Percentiles rank a stretch among this genome's conserved stretches.
Evolutionary conservation across 306 rosid species (phyloP).

Genomic region (Corylus avellana): DNA sequence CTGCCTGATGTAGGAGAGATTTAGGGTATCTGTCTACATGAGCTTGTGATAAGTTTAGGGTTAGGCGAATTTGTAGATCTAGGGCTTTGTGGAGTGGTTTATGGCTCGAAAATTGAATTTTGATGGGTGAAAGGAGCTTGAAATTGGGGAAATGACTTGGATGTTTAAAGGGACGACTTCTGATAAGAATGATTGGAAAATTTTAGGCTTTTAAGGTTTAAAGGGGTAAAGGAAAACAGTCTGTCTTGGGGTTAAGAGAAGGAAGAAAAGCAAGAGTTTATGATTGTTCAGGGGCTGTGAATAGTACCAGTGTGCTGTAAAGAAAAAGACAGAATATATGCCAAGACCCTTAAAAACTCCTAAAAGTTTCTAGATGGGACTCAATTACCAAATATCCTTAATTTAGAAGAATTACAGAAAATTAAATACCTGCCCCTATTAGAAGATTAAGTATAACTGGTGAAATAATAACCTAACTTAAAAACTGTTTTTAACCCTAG

Average conservation of each 20-base stretch:
- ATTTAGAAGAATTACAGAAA: too few relatives aligned
- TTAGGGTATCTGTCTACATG: neutral
- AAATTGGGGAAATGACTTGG: neutral
- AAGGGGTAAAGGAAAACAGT: neutral
- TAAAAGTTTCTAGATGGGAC: too few relatives aligned
- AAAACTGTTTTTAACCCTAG: too few relatives aligned
- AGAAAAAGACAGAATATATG: neutral
- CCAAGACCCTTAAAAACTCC: too few relatives aligned
- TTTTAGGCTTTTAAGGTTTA: neutral
- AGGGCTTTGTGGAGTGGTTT: neutral
- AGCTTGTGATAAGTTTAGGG: neutral
- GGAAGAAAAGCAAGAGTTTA: neutral
- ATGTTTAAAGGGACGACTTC: neutral
- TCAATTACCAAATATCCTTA: neutral
- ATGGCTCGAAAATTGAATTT: neutral
- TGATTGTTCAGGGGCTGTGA: neutral
- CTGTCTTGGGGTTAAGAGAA: neutral
- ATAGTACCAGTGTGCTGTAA: neutral
- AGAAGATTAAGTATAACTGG: too few relatives aligned
- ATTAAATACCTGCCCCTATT: too few relatives aligned
- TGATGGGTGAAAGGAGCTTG: neutral
- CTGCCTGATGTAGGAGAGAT: neutral
- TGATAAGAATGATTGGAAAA: neutral
- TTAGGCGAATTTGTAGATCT: neutral
- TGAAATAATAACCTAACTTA: too few relatives aligned